Percentiles rank a stretch among this genome's conserved stretches.
These are phyloP conservation scores for Aspergillus clavatus DNA, from an alignment of 2,329 filamentous ascomycete species.

Conservation along the genomic window DNA sequence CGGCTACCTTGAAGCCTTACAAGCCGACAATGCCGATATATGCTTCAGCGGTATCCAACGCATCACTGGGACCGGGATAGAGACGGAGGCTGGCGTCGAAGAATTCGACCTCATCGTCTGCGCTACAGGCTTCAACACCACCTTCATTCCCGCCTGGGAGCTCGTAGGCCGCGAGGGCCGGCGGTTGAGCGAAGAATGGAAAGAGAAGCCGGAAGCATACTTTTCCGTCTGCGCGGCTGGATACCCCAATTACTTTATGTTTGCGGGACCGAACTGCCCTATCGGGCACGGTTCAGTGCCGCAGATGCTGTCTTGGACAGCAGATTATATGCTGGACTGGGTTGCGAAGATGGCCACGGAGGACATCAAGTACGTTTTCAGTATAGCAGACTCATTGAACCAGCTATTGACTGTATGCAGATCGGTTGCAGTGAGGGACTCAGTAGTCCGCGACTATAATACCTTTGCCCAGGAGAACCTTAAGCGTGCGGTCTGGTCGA, in stretches of 20 bases:
- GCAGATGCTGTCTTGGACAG: slow-evolving; percentile 11
- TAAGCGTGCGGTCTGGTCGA: slow-evolving; percentile 22
- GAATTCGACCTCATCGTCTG: slow-evolving; percentile 33
- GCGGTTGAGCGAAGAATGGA: slow-evolving; percentile 20
- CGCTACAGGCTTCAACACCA: slow-evolving; percentile 41
- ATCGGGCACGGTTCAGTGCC: slow-evolving; percentile 23
- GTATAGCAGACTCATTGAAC: too few relatives aligned
- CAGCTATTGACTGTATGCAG: neutral
- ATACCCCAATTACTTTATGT: slow-evolving; percentile 29
- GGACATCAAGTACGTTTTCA: slow-evolving; percentile 11
- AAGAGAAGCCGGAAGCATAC: slow-evolving; percentile 19
- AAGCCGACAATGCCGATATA: slow-evolving; percentile 20
- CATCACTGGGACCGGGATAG: slow-evolving; percentile 20
- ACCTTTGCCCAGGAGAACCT: slow-evolving; percentile 18
- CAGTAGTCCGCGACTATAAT: slow-evolving; percentile 18
- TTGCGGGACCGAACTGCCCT: slow-evolving; percentile 19
- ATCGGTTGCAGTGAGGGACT: slow-evolving; percentile 14
- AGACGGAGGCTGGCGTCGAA: slow-evolving; percentile 14
- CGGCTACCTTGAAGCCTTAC: slow-evolving; percentile 26
- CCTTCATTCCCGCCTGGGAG: slow-evolving; percentile 33
- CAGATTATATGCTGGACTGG: slow-evolving; percentile 26
- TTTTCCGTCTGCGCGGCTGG: slow-evolving; percentile 18
- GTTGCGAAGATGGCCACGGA: slow-evolving; percentile 22
- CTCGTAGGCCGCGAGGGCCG: slow-evolving; percentile 27
- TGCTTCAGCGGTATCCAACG: slow-evolving; percentile 17